phyloP scores from a whole-genome alignment of 345 rosid genomes.

The Conringia planisiliqua region DNA sequence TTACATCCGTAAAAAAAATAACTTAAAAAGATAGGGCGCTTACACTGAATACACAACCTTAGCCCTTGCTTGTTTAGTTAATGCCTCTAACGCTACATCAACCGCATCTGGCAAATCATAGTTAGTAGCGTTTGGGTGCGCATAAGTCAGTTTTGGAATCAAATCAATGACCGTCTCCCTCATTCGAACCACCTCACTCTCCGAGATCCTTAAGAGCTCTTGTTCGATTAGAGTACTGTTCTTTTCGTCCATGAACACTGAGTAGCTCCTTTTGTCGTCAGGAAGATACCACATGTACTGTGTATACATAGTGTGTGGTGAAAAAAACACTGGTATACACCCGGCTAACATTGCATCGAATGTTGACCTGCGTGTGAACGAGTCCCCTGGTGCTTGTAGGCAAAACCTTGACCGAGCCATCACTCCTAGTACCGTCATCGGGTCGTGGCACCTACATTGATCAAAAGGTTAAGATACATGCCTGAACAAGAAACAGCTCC shows the following conservation, averaged over 20 bases:
- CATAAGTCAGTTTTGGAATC: conserved; percentile 23
- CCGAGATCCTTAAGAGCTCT: conserved; percentile 23
- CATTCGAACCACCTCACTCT: conserved; percentile 14
- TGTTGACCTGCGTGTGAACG: conserved; percentile 47
- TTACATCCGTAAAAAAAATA: neutral
- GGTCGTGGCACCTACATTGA: conserved; percentile 23
- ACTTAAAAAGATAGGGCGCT: neutral
- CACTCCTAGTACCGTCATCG: conserved; percentile 17
- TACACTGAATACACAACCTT: neutral
- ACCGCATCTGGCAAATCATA: conserved; percentile 22
- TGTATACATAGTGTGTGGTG: conserved; percentile 43
- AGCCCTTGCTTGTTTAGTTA: neutral
- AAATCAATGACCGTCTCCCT: neutral
- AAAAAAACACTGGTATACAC: conserved; percentile 60
- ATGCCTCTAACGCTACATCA: conserved; percentile 25
- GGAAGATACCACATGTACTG: conserved; percentile 58
- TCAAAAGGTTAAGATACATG: neutral
- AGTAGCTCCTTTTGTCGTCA: conserved; percentile 34
- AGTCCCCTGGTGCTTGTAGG: conserved; percentile 54
- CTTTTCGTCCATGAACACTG: conserved; percentile 34
- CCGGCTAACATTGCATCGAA: conserved; percentile 55
- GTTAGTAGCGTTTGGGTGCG: conserved; percentile 16
- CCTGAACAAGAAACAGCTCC: too few species aligned
- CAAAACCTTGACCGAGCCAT: conserved; percentile 34
- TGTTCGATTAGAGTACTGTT: conserved; percentile 6